Conservation (phyloP, 1,284 basidiomycete species). For the Boletus sp. region DNA sequence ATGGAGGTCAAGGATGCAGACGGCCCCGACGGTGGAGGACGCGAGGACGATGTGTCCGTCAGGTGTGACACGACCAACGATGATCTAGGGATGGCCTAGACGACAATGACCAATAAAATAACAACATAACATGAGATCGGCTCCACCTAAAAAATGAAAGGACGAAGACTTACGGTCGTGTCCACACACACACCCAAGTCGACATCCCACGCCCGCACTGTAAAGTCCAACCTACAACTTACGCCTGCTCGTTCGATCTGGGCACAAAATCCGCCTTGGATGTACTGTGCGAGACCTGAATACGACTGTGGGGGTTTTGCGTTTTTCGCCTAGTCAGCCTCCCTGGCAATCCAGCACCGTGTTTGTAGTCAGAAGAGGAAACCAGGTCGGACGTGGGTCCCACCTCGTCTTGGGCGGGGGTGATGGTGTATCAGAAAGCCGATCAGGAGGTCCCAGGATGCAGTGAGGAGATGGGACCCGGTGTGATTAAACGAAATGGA, state of each 20-base stretch:
- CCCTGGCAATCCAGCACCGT: slow-evolving; percentile 43
- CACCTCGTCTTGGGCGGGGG: slow-evolving; percentile 65
- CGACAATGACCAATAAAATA: no score
- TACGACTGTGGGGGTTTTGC: no score
- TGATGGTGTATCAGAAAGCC: slow-evolving; percentile 70
- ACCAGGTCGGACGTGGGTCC: slow-evolving; percentile 26
- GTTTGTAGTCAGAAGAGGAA: slow-evolving; percentile 49
- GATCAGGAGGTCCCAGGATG: slow-evolving; percentile 42
- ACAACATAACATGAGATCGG: no score
- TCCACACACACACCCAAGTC: slow-evolving; percentile 18
- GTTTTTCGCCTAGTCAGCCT: slow-evolving; percentile 21
- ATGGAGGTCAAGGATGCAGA: no score
- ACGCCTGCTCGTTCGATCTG: slow-evolving; percentile 39
- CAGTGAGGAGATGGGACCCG: slow-evolving; percentile 45
- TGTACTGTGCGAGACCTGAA: no score
- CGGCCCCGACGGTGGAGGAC: no score
- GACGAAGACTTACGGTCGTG: no score
- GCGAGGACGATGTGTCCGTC: no score
- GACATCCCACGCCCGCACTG: slow-evolving; percentile 45
- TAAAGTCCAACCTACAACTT: slow-evolving; percentile 78
- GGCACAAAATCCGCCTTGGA: slow-evolving; percentile 53
- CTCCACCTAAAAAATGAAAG: no score
- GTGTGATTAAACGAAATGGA: slow-evolving; percentile 56
- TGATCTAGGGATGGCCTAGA: no score
- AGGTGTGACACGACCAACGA: no score